Conservation (phyloP, 306 rosid species). For the Cicer judaicum region DNA sequence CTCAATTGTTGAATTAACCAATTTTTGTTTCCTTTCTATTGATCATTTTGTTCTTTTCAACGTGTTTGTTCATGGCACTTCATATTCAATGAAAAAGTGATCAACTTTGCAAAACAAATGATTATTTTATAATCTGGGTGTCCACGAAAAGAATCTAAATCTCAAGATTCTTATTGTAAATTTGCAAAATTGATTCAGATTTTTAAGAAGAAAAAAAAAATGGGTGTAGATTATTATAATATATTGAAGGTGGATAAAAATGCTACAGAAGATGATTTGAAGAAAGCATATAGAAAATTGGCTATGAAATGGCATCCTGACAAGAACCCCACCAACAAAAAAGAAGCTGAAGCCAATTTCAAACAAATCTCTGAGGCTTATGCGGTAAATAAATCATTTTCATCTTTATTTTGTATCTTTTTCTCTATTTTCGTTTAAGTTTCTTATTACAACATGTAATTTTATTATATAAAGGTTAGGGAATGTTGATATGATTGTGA, state of each 20-base stretch:
- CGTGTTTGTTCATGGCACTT: constrained; percentile 27
- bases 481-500: constrained; percentile 10
- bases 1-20: constrained; percentile 20
- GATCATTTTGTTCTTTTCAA: background rate
- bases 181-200: constrained; percentile 24
- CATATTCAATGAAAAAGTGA: constrained; percentile 31
- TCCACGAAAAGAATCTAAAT: constrained; percentile 38
- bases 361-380: constrained; percentile 97
- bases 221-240: constrained; percentile 91
- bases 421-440: background rate
- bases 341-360: constrained; percentile 96
- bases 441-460: background rate
- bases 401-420: background rate
- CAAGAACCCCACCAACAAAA: constrained; percentile 80
- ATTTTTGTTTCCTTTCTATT: background rate
- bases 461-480: background rate
- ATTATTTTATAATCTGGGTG: constrained; percentile 46
- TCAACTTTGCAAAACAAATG: constrained; percentile 40
- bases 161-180: constrained; percentile 43
- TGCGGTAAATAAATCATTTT: constrained; percentile 62
- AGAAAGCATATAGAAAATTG: constrained; percentile 84
- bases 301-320: constrained; percentile 99
- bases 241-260: constrained; percentile 73
- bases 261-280: constrained; percentile 90
- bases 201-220: constrained; percentile 31